Base-by-base conservation (phyloP, 2,329 filamentous ascomycete species). In the Xylariaceae sp. region DNA sequence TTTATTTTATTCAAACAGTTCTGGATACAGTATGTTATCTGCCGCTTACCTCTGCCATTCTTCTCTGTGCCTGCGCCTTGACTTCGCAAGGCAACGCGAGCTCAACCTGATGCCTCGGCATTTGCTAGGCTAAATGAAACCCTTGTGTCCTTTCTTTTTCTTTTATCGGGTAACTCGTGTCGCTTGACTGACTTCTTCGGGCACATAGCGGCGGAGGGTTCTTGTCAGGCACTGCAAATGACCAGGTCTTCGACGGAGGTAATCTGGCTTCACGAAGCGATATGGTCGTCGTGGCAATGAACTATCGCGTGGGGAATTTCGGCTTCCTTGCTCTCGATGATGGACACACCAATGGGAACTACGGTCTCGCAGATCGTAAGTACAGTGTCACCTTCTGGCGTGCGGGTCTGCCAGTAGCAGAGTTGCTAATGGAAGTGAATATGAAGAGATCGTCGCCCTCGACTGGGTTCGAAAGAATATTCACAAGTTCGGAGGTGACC, bases 211-310 rank as follows among this genome's bases (percentile, higher is more conserved):
- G 76, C 3, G 76, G 76, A 16, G 76, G 71, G 5, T 78, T 78
- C 44, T 70, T 66, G 0, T 61, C 66, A 6, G 75, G 76, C 1
- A 61, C 57, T 5, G 62, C 56, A 8, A 59, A 60, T 36, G 61
- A 65, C 31, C 44, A 56, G 2, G 59, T 58, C 2, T 60, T 60
- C 18, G 76, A 81, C 44, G 72, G 74, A 14, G 71, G 71, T 3
- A 75, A 76, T 45, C 59, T 80, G 3, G 76, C 71, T 0, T 76
- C 73, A 3, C 67, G 75, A 34, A 74, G 74, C 15, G 76, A 80
- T 44, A 66, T 80, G 13, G 72, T 81, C 0, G 66, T 77, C 3
- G 76, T 81, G 6, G 56, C 61, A 14, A 73, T 79, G 60, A 80
- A 81, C 59, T 81, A 81, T 55, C 71, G 78, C 7, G 59, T 80